Evolutionary conservation across 345 rosid species (phyloP).

Genomic region (Lepidium didymum): DNA sequence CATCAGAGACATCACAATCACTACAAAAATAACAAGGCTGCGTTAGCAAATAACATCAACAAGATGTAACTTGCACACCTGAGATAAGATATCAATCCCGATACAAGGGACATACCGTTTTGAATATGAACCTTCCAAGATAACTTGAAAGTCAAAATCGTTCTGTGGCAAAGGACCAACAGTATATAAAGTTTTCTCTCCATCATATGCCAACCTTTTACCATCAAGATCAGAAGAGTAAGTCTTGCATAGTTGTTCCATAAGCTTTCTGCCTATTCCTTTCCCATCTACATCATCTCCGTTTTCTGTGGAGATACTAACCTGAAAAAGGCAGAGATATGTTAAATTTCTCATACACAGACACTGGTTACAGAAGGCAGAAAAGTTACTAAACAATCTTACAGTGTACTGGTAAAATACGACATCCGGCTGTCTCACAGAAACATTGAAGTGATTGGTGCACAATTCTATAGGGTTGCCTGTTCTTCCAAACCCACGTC

Average conservation of each 20-base stretch:
- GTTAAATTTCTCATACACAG: background rate
- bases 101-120: slow-evolving; percentile 37
- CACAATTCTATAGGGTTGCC: slow-evolving; percentile 49
- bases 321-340: slow-evolving; percentile 35
- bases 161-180: slow-evolving; percentile 72
- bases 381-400: slow-evolving; percentile 26
- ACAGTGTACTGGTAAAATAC: slow-evolving; percentile 78
- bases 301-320: slow-evolving; percentile 54
- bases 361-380: slow-evolving; percentile 4
- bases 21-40: slow-evolving; percentile 15
- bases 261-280: slow-evolving; percentile 63
- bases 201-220: slow-evolving; percentile 74
- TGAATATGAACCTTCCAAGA: slow-evolving; percentile 58
- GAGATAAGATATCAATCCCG: background rate
- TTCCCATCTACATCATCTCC: slow-evolving; percentile 44
- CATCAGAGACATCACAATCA: slow-evolving; percentile 30
- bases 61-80: slow-evolving; percentile 12
- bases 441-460: slow-evolving; percentile 65
- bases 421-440: slow-evolving; percentile 43
- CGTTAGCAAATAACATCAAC: background rate
- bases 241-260: slow-evolving; percentile 59
- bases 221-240: slow-evolving; percentile 55
- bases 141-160: slow-evolving; percentile 50
- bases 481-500: slow-evolving; percentile 45
- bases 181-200: slow-evolving; percentile 65